Evolutionary conservation across 148 eudicot species (phyloP).

Genomic region (Heliosperma pusillum): DNA sequence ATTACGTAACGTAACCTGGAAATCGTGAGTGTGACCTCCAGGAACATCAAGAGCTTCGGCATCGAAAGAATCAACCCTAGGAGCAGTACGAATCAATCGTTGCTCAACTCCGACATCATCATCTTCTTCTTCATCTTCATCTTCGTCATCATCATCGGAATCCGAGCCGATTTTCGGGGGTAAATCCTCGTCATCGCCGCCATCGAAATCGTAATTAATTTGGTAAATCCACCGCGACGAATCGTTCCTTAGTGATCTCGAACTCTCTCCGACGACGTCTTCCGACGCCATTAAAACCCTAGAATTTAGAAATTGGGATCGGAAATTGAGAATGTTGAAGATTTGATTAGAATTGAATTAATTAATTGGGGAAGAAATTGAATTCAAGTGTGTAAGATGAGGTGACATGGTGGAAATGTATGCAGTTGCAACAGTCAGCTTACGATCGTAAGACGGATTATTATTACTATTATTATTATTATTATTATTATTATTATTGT

Average conservation of each 20-base stretch:
- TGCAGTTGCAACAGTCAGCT: neutral
- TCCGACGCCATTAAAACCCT: constrained; percentile 31
- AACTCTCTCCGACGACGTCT: constrained; percentile 54
- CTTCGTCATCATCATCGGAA: constrained; percentile 29
- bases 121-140: constrained; percentile 63
- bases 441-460: neutral
- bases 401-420: neutral
- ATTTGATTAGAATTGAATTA: neutral
- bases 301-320: constrained; percentile 11
- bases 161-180: neutral
- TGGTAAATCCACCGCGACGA: constrained; percentile 75
- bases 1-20: no score
- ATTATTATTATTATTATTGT: no score
- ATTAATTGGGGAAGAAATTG: neutral
- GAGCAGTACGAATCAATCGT: constrained; percentile 77
- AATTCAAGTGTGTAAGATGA: no score
- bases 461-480: no score
- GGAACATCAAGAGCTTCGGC: constrained; percentile 97
- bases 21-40: constrained; percentile 27
- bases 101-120: constrained; percentile 69
- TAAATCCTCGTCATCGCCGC: constrained; percentile 27
- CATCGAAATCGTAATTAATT: constrained; percentile 51
- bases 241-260: constrained; percentile 52
- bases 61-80: constrained; percentile 84
- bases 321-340: neutral